Conservation (phyloP, 495 filamentous ascomycete genomes). For the Aspergillus diversus region DNA sequence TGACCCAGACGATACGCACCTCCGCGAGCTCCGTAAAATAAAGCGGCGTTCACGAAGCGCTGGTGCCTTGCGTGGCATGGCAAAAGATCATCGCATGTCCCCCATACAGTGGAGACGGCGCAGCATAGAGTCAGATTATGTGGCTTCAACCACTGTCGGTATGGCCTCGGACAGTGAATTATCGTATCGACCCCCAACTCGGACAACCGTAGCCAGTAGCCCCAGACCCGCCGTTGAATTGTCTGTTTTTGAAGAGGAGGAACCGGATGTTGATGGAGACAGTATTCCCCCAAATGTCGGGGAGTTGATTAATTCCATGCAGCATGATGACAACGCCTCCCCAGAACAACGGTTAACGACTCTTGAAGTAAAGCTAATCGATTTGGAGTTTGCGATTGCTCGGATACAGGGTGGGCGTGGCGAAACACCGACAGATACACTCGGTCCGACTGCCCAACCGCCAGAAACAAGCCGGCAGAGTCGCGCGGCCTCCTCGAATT, state of each 20-base stretch:
- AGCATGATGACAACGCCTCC: slow-evolving; percentile 49
- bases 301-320: slow-evolving; percentile 46
- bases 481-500: slow-evolving; percentile 30
- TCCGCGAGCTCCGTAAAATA: slow-evolving; percentile 27
- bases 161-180: slow-evolving; percentile 32
- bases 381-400: slow-evolving; percentile 58
- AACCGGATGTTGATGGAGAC: slow-evolving; percentile 26
- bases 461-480: slow-evolving; percentile 23
- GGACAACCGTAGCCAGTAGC: slow-evolving; percentile 38
- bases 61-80: slow-evolving; percentile 32
- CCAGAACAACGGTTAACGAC: slow-evolving; percentile 57
- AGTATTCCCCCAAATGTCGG: slow-evolving; percentile 46
- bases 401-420: slow-evolving; percentile 48
- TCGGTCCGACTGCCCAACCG: slow-evolving; percentile 25
- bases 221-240: slow-evolving; percentile 29
- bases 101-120: slow-evolving; percentile 33
- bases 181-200: slow-evolving; percentile 35
- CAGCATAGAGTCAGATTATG: slow-evolving; percentile 28
- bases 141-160: slow-evolving; percentile 21
- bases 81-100: slow-evolving; percentile 30
- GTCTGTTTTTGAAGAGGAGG: slow-evolving; percentile 25
- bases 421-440: slow-evolving; percentile 25
- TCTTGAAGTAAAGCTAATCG: slow-evolving; percentile 58
- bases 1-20: slow-evolving; percentile 27
- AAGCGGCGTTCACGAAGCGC: slow-evolving; percentile 40